These are phyloP conservation scores for Argentina anserina DNA, from an alignment of 306 rosid genomes.

Conservation along the genomic window DNA sequence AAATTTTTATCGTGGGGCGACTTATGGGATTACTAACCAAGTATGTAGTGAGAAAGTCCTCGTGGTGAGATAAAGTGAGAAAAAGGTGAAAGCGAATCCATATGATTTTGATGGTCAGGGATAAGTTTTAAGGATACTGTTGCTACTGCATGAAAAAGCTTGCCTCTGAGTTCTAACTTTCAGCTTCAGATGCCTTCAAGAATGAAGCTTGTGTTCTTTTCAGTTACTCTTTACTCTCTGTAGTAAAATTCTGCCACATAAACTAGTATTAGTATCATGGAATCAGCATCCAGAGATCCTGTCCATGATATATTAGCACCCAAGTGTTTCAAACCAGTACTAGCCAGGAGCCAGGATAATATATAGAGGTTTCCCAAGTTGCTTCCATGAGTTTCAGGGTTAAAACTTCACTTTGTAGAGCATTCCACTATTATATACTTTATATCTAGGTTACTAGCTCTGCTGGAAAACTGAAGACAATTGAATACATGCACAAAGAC, in stretches of 20 bases:
- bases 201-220: background rate
- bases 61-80: background rate
- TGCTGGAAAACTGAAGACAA: background rate
- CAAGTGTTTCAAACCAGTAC: too few species aligned
- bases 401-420: background rate
- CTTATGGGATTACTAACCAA: background rate
- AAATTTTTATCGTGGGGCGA: too few species aligned
- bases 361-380: background rate
- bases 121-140: background rate
- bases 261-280: background rate
- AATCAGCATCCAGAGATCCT: background rate
- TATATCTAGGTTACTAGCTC: background rate
- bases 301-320: background rate
- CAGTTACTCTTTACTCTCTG: background rate
- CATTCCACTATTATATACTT: background rate
- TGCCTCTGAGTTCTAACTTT: background rate
- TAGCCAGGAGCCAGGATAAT: background rate
- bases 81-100: background rate
- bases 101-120: background rate
- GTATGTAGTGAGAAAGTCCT: too few species aligned
- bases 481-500: background rate
- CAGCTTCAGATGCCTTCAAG: background rate
- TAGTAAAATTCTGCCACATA: background rate
- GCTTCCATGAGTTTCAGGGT: background rate
- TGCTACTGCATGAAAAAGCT: slow-evolving; percentile 8